Percentiles rank a stretch among this genome's conserved stretches.
Evolutionary conservation across 345 rosid genomes (phyloP).

Genomic region (Gossypium anomalum): DNA sequence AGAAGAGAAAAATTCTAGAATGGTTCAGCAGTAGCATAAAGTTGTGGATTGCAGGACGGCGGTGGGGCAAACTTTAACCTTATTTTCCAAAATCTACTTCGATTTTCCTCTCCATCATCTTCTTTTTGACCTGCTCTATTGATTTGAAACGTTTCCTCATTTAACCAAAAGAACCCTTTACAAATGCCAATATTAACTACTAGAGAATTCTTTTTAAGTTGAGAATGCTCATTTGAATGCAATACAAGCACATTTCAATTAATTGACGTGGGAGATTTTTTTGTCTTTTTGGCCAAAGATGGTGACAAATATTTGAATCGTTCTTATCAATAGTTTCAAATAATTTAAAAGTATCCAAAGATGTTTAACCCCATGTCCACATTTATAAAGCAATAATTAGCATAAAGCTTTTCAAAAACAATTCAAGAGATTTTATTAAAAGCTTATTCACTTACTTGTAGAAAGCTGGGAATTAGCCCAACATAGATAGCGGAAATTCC

Average conservation of each 20-base stretch:
- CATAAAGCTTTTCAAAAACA: neutral
- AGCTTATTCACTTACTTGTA: slow-evolving; percentile 42
- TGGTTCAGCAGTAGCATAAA: too few species aligned
- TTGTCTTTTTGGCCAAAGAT: neutral
- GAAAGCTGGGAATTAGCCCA: slow-evolving; percentile 66
- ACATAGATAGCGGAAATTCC: slow-evolving; percentile 67
- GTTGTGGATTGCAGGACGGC: too few species aligned
- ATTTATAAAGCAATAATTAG: neutral
- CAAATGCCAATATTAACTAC: too few species aligned
- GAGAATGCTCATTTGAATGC: too few species aligned
- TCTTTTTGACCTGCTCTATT: too few species aligned
- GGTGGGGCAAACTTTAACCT: too few species aligned
- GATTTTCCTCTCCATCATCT: too few species aligned
- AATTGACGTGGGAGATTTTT: neutral
- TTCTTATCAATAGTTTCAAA: neutral
- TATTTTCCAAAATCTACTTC: too few species aligned
- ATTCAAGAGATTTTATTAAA: slow-evolving; percentile 3
- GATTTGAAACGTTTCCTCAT: too few species aligned
- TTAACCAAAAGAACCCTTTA: too few species aligned
- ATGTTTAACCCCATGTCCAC: neutral
- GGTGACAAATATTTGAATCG: neutral
- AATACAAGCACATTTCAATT: neutral
- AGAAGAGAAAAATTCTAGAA: too few species aligned
- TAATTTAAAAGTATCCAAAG: neutral
- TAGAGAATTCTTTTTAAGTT: neutral